Conservation (phyloP, 805 yeast genomes). For the Grigorovia yakushimaensis region DNA sequence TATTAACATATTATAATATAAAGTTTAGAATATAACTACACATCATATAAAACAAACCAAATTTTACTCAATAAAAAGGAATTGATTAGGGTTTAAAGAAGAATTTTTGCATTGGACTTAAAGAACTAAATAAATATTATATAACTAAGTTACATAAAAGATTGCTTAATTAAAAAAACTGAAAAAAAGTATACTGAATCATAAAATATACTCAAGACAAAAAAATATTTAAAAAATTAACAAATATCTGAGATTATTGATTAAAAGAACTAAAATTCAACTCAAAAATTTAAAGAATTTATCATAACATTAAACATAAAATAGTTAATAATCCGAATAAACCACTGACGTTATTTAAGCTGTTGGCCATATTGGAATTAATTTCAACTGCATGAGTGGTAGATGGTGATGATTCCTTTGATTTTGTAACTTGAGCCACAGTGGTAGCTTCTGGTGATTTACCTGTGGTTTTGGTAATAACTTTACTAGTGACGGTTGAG, state of each 20-base stretch:
- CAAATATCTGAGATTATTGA: no score
- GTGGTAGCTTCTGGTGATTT: conserved; percentile 1
- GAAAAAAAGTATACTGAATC: no score
- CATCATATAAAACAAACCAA: no score
- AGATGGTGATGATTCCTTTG: background rate
- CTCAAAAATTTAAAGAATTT: no score
- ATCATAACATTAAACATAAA: background rate
- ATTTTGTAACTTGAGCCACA: background rate
- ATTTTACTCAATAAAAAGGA: no score
- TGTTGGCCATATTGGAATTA: background rate
- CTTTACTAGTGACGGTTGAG: background rate
- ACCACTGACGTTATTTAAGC: background rate
- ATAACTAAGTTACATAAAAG: no score
- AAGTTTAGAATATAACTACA: background rate
- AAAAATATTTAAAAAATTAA: no score
- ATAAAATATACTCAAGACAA: no score
- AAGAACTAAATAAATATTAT: background rate
- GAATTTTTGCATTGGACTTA: no score
- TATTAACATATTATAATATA: conserved; percentile 20
- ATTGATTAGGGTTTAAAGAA: no score
- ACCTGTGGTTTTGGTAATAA: background rate
- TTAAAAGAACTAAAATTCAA: no score
- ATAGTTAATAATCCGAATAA: background rate
- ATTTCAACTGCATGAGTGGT: background rate
- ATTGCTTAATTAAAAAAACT: no score